phyloP scores from a whole-genome alignment of 2,329 filamentous ascomycete genomes.

The Botrytis pseudocinerea region DNA sequence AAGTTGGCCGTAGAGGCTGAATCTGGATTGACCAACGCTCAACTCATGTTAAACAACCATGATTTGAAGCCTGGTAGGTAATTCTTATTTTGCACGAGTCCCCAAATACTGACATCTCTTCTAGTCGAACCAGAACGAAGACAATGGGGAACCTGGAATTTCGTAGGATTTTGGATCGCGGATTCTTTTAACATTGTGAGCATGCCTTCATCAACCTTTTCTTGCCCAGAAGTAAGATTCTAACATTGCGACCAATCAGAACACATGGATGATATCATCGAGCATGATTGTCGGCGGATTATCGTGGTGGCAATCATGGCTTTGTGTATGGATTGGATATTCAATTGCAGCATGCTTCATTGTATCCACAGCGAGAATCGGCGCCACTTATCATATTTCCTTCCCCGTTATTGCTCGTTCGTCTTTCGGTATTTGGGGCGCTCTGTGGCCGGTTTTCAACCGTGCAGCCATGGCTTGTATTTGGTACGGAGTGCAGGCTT shows the following conservation, averaged over 20 bases:
- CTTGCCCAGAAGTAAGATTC: slow-evolving; percentile 20
- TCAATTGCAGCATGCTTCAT: slow-evolving; percentile 74
- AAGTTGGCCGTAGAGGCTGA: slow-evolving; percentile 75
- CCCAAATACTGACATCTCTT: slow-evolving; percentile 28
- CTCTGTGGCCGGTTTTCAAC: slow-evolving; percentile 86
- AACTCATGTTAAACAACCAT: slow-evolving; percentile 84
- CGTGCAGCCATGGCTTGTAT: slow-evolving; percentile 79
- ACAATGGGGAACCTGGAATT: slow-evolving; percentile 86
- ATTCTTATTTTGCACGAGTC: slow-evolving; percentile 5
- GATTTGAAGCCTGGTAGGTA: slow-evolving; percentile 66
- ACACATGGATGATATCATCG: slow-evolving; percentile 92
- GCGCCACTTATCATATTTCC: slow-evolving; percentile 83
- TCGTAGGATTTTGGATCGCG: slow-evolving; percentile 83
- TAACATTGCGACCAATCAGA: slow-evolving; percentile 46
- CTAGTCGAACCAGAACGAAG: slow-evolving; percentile 74
- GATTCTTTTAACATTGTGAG: slow-evolving; percentile 77
- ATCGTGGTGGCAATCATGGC: slow-evolving; percentile 89
- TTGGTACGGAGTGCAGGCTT: slow-evolving; percentile 84
- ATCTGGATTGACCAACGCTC: slow-evolving; percentile 71
- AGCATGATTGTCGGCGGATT: slow-evolving; percentile 75
- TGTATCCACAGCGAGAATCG: slow-evolving; percentile 76
- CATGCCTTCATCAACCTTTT: slow-evolving; percentile 15
- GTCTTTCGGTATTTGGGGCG: slow-evolving; percentile 87
- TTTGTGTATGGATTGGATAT: slow-evolving; percentile 89
- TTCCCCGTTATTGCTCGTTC: slow-evolving; percentile 79